phyloP scores from a whole-genome alignment of 169 alveolate genomes.

The Eimeria nieschulzi region DNA sequence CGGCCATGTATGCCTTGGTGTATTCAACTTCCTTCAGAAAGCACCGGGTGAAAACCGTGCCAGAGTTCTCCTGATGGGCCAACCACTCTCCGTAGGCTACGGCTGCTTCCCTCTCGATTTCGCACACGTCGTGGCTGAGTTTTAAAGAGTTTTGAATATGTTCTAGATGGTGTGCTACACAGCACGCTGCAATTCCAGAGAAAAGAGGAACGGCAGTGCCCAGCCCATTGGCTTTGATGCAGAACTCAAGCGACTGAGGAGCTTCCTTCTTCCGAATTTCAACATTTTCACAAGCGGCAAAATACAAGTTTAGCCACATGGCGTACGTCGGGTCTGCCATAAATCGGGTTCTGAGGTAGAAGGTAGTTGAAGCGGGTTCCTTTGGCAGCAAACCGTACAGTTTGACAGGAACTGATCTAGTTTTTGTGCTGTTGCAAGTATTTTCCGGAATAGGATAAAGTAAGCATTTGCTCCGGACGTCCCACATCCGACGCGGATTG shows the following conservation, averaged over 20 bases:
- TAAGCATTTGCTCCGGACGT: not conserved
- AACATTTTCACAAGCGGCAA: slow-evolving; percentile 10
- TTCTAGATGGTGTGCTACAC: not conserved
- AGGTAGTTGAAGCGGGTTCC: too few relatives aligned
- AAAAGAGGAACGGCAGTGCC: not conserved
- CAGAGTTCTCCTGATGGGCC: not conserved
- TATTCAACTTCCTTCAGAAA: not conserved
- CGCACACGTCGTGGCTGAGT: slow-evolving; percentile 27
- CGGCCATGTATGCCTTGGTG: not conserved
- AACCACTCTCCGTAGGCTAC: slow-evolving; percentile 39
- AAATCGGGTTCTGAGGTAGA: not conserved
- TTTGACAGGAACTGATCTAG: not conserved
- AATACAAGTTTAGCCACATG: not conserved
- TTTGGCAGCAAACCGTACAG: too few relatives aligned
- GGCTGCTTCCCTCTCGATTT: slow-evolving; percentile 24
- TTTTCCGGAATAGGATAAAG: not conserved
- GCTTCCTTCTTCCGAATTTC: slow-evolving; percentile 20
- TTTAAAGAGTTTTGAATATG: slow-evolving; percentile 3
- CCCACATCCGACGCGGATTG: not conserved
- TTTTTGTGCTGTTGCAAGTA: not conserved
- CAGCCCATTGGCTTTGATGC: not conserved
- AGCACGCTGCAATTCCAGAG: slow-evolving; percentile 50
- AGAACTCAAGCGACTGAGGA: not conserved
- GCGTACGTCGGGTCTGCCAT: not conserved
- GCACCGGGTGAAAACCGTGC: slow-evolving; percentile 9